These are phyloP conservation scores for Lactifluus subvellereus DNA, from an alignment of 768 basidiomycete species.

Conservation along the genomic window DNA sequence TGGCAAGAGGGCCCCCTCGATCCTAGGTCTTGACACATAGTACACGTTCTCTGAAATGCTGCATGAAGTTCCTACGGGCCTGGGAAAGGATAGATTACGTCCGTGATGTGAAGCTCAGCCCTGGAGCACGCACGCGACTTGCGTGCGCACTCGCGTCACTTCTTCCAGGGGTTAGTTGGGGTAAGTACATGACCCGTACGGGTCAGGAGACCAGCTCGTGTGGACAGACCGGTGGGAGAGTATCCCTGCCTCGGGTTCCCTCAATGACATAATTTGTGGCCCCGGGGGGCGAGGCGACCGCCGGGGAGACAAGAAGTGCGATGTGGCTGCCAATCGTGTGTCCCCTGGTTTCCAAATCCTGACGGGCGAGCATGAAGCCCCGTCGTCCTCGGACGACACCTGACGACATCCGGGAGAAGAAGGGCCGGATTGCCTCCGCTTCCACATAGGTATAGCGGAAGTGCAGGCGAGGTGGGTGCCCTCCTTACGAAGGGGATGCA, in stretches of 20 bases:
- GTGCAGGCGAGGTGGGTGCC: neutral
- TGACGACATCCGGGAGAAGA: slow-evolving; percentile 17
- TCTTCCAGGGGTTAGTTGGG: neutral
- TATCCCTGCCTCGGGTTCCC: neutral
- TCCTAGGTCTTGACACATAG: slow-evolving; percentile 17
- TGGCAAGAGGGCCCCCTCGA: slow-evolving; percentile 8
- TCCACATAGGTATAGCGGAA: slow-evolving; percentile 12
- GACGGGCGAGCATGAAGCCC: slow-evolving; percentile 8
- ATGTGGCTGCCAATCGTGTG: slow-evolving; percentile 18
- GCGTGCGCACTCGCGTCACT: slow-evolving; percentile 5
- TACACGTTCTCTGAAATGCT: slow-evolving; percentile 17
- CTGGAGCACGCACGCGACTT: neutral
- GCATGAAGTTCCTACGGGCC: slow-evolving; percentile 7
- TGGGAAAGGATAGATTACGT: slow-evolving; percentile 21
- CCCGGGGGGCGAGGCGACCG: neutral
- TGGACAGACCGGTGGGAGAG: neutral
- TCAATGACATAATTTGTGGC: slow-evolving; percentile 20
- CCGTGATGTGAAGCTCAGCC: slow-evolving; percentile 1
- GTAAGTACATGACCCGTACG: neutral
- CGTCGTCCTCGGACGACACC: slow-evolving; percentile 22
- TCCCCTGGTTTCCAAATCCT: slow-evolving; percentile 15
- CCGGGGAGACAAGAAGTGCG: slow-evolving; percentile 5
- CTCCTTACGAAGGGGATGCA: neutral
- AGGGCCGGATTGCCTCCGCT: slow-evolving; percentile 13
- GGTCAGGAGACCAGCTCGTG: slow-evolving; percentile 1